Evolutionary conservation across 306 rosid species (phyloP).

Genomic region (Corylus heterophylla): DNA sequence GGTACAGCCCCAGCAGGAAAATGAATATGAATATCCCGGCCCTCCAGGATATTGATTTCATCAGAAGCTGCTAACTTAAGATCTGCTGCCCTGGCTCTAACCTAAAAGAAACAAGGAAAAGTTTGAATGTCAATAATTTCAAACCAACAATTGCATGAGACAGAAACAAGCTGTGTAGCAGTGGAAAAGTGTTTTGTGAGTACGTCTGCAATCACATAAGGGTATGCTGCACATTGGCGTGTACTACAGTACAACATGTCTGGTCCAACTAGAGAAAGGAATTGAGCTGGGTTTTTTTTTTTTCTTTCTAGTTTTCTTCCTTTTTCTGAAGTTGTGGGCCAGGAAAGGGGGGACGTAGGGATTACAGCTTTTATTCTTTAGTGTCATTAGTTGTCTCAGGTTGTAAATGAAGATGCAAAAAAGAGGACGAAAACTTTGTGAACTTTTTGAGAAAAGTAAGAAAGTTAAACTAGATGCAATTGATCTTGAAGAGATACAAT

Average conservation of each 20-base stretch:
- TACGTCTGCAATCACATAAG: neutral
- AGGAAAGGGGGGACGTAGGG: neutral
- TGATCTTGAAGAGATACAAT: neutral
- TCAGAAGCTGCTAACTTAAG: slow-evolving; percentile 66
- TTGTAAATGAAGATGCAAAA: neutral
- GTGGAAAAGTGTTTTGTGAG: neutral
- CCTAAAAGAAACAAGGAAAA: slow-evolving; percentile 42
- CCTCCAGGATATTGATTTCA: slow-evolving; percentile 72
- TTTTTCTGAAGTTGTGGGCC: neutral
- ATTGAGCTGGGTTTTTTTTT: neutral
- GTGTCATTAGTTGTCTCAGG: neutral
- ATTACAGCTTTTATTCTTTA: neutral
- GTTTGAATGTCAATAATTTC: slow-evolving; percentile 26
- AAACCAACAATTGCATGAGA: neutral
- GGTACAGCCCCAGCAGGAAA: slow-evolving; percentile 99
- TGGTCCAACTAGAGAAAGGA: neutral
- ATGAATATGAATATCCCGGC: slow-evolving; percentile 91
- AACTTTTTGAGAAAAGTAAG: neutral
- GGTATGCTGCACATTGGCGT: neutral
- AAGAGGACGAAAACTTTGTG: neutral
- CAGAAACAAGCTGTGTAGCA: slow-evolving; percentile 4
- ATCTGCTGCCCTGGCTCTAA: slow-evolving; percentile 82
- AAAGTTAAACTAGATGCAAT: neutral
- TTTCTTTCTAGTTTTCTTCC: neutral
- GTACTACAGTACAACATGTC: neutral